Base-by-base conservation (phyloP, 441 rosid genomes). In the Theobroma grandiflorum region DNA sequence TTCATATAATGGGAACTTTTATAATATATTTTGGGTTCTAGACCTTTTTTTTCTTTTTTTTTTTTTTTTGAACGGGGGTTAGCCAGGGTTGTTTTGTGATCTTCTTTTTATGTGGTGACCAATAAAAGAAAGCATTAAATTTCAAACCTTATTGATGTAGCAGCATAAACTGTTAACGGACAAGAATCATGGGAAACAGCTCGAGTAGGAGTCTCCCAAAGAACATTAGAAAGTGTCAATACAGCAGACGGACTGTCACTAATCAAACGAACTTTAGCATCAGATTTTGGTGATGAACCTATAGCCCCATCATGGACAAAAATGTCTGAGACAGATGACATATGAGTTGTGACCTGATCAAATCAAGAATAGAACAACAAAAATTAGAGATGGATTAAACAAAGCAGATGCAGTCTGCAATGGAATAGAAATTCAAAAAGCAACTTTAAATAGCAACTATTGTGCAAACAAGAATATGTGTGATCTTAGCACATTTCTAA, bases 171-270 rank as follows among this genome's bases (percentile, higher is more conserved):
- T 6, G 87, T 87, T 77, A 85, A 75, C 59, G 90, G 88, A 69
- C 88, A 87, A 65, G 85, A 80, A 80, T 87, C 88, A 59, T 85
- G 90, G 70, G 88, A 85, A 82, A 87, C 77, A 45, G 87, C 88
- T 78, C 87, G 90, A 52, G 66, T 20, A 1, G 85, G 38, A 20
- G 81, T 83, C 64, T 83, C 47, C 84, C 85, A 83, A 26, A 83
- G 81, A 72, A 85, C 15, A 33, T 66, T 78, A 35, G 87, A 83
- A 68, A 87, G 82, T 67, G 70, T 38, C 72, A 85, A 53, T 45
- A 85, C 7, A 40, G 87, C 84, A 16, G 90, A 83, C 57, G 85
- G 84, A 80, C 74, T 74, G 80, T 87, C 90, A 76, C 88, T 85
- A 59, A 87, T 82, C 72, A 87, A 75, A 75, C 88, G 85, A 77